Percentiles rank a stretch among this genome's conserved stretches.
These are phyloP conservation scores for Ploettnerulaceae sp. DNA, from an alignment of 2,329 filamentous ascomycete genomes.

Conservation along the genomic window DNA sequence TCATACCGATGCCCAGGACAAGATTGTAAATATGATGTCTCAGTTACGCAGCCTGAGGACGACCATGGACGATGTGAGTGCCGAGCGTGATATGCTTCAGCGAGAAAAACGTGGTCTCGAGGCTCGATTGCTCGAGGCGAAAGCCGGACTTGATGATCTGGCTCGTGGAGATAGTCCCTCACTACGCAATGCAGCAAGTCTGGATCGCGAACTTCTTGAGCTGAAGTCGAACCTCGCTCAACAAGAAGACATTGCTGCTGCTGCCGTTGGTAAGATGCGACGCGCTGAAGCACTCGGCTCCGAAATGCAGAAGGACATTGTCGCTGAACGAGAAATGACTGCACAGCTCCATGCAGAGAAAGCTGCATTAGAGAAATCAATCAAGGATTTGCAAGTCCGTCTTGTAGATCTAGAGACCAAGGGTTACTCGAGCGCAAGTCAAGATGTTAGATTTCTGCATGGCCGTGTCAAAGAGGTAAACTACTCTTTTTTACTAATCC, in stretches of 20 bases:
- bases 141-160: constrained; percentile 81
- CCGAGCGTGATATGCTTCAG: constrained; percentile 77
- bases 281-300: constrained; percentile 80
- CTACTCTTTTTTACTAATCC: constrained; percentile 17
- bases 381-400: constrained; percentile 85
- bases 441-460: constrained; percentile 92
- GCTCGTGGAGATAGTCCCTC: constrained; percentile 80
- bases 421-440: constrained; percentile 88
- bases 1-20: constrained; percentile 91
- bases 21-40: constrained; percentile 83
- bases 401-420: constrained; percentile 95
- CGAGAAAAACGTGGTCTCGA: constrained; percentile 91
- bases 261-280: constrained; percentile 95
- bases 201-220: constrained; percentile 84
- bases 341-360: constrained; percentile 85
- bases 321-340: constrained; percentile 75
- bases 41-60: constrained; percentile 83
- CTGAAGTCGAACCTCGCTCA: constrained; percentile 85
- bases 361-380: constrained; percentile 77
- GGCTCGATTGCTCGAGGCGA: constrained; percentile 78
- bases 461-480: constrained; percentile 91
- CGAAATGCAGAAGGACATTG: constrained; percentile 91
- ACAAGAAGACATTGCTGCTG: constrained; percentile 86
- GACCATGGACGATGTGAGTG: constrained; percentile 77
- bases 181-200: constrained; percentile 80